Percentiles rank a stretch among this genome's conserved stretches.
Evolutionary conservation across 2,329 filamentous ascomycete genomes (phyloP).

Genomic region (Penicillium sp.): DNA sequence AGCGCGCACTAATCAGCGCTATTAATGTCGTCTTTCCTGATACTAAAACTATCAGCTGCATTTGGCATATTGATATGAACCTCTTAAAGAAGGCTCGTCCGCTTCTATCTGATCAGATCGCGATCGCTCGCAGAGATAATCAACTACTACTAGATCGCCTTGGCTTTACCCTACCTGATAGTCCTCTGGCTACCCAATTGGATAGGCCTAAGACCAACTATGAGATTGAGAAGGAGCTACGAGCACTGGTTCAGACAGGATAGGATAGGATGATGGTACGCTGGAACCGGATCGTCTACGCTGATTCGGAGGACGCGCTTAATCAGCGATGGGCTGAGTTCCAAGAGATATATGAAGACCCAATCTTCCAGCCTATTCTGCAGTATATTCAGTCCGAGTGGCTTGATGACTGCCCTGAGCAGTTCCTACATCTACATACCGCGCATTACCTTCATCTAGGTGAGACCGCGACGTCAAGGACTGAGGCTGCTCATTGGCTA

Average conservation of each 20-base stretch:
- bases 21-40: not conserved
- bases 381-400: not conserved
- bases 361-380: not conserved
- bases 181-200: too few relatives aligned
- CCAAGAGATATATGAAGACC: not conserved
- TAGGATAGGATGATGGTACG: not conserved
- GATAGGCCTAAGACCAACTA: too few relatives aligned
- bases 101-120: not conserved
- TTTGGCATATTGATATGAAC: not conserved
- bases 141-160: too few relatives aligned
- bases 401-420: not conserved
- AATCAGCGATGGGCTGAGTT: too few relatives aligned
- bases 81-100: not conserved
- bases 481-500: not conserved
- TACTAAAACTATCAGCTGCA: not conserved
- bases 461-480: not conserved
- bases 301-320: not conserved
- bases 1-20: not conserved
- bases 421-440: not conserved
- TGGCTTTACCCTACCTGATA: not conserved
- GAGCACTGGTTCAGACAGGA: too few relatives aligned
- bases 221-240: too few relatives aligned
- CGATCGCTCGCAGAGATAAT: not conserved
- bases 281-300: not conserved
- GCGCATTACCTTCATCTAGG: not conserved